Base-by-base conservation (phyloP, 2,329 filamentous ascomycete species). In the Pestalotiopsis sp. region DNA sequence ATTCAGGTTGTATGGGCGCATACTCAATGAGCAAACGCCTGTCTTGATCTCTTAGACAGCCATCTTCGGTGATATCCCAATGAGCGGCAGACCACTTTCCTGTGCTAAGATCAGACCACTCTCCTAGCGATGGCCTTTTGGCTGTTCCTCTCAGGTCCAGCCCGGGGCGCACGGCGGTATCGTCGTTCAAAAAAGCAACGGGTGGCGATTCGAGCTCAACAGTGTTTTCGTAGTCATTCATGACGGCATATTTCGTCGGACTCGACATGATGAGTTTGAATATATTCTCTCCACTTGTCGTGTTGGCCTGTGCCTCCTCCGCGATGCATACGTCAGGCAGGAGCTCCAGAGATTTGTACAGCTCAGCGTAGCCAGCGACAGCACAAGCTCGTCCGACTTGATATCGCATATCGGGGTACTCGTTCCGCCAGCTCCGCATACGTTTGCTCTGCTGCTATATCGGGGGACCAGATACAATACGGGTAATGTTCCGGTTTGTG, bases 401-500 rank as follows among this genome's bases (percentile, higher is more conserved):
- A 66, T 82, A 83, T 3, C 68, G 57, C 77, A 81, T 76, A 4
- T 70, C 17, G 0, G 78, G 78, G 68, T 76, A 81, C 1, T 66
- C 68, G n/a, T 1, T 48, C 14, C 4, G 71, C 76, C n/a, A 83
- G 67, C 1, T 71, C 57, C 2, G 79, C 75, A 26, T 80, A 78
- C 0, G 78, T 82, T 1, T 77, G 75, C 66, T 82, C 78, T 0
- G 66, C 69, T 1, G 81, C 76, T 0, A 77, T 35, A 1, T 81
- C 75, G 0, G 81, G 81, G 68, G 81, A 69, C 80, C 80, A 83
- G 59, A 83, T 80, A 66, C 81, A 83, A 70, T 83, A 83, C 0
- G 79, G 80, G 14, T 73, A 66, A 1, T 72, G 67, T 3, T 74
- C 70, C 5, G 71, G 67, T 14, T 70, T 56, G 3, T 68, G 58